These are phyloP conservation scores for Reticulascus tulasneorum DNA, from an alignment of 2,329 filamentous ascomycete species.

Conservation along the genomic window DNA sequence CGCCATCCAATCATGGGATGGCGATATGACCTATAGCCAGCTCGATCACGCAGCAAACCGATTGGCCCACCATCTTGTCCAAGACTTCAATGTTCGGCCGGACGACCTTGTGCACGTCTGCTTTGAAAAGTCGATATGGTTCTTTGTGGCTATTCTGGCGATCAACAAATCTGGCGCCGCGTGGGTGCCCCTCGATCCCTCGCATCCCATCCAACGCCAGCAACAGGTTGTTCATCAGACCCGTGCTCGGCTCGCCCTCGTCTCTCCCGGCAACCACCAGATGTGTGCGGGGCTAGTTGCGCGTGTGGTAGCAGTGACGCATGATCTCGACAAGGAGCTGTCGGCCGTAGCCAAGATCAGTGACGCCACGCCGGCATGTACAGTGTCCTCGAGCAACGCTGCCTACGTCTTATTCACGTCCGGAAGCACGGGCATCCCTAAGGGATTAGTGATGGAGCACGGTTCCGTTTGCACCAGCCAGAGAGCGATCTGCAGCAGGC, in stretches of 20 bases:
- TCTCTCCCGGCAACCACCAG: not conserved
- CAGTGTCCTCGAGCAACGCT: not conserved
- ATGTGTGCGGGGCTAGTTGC: too few species aligned
- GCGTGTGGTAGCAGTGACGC: too few species aligned
- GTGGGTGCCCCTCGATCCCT: conserved; percentile 1
- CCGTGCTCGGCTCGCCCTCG: not conserved
- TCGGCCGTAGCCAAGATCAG: not conserved
- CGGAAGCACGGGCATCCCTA: conserved; percentile 59
- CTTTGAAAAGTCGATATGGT: conserved; percentile 12
- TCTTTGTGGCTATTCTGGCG: conserved; percentile 4
- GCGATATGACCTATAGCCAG: conserved; percentile 22
- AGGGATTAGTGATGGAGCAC: conserved; percentile 53
- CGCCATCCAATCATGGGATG: conserved; percentile 24
- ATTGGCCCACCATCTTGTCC: not conserved
- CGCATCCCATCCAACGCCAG: conserved; percentile 1
- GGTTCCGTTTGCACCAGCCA: conserved; percentile 39
- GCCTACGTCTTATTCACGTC: conserved; percentile 56
- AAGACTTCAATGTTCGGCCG: not conserved
- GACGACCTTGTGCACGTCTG: conserved; percentile 13
- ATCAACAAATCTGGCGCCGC: conserved; percentile 5
- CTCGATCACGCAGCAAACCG: conserved; percentile 11
- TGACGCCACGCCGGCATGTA: not conserved
- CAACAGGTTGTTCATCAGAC: conserved; percentile 1
- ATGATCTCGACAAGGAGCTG: too few species aligned
- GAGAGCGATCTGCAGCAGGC: conserved; percentile 32